phyloP scores from a whole-genome alignment of 2,329 filamentous ascomycete genomes.

The Xylaria sp. region DNA sequence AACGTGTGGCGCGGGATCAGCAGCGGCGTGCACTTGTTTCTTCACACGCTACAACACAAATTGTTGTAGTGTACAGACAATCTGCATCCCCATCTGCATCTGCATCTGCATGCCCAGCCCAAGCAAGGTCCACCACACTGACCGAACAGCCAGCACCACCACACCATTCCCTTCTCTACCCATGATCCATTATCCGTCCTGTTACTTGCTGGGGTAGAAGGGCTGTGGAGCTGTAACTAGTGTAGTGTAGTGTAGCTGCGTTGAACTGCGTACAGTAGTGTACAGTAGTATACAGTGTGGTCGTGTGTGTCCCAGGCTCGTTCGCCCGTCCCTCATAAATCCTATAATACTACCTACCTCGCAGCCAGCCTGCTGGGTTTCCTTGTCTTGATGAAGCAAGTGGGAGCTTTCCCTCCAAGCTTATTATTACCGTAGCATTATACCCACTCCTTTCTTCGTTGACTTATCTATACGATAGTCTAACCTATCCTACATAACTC shows the following conservation, averaged over 20 bases:
- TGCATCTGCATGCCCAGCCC: constrained; percentile 34
- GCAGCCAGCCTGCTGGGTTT: constrained; percentile 21
- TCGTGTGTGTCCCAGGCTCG: constrained; percentile 11
- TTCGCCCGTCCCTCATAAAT: constrained; percentile 20
- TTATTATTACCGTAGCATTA: constrained; percentile 30
- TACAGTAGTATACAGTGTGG: neutral
- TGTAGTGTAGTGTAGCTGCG: neutral
- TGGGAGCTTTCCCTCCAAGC: constrained; percentile 33
- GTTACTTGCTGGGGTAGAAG: constrained; percentile 21
- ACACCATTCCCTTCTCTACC: constrained; percentile 16
- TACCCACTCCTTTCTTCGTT: constrained; percentile 24
- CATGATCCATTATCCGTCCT: constrained; percentile 18
- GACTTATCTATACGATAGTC: constrained; percentile 21
- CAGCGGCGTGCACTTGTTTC: constrained; percentile 22
- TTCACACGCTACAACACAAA: constrained; percentile 26
- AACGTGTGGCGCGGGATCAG: constrained; percentile 36
- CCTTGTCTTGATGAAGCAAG: constrained; percentile 34
- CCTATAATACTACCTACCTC: constrained; percentile 12
- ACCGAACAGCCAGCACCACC: constrained; percentile 31
- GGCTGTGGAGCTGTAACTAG: constrained; percentile 4
- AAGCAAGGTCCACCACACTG: constrained; percentile 32
- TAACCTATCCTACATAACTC: constrained; percentile 28
- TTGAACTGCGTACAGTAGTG: neutral
- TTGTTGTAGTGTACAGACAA: constrained; percentile 9
- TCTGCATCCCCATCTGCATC: constrained; percentile 24